Evolutionary conservation across 164 flowering plant genomes (phyloP).

Genomic region (Houttuynia cordata): DNA sequence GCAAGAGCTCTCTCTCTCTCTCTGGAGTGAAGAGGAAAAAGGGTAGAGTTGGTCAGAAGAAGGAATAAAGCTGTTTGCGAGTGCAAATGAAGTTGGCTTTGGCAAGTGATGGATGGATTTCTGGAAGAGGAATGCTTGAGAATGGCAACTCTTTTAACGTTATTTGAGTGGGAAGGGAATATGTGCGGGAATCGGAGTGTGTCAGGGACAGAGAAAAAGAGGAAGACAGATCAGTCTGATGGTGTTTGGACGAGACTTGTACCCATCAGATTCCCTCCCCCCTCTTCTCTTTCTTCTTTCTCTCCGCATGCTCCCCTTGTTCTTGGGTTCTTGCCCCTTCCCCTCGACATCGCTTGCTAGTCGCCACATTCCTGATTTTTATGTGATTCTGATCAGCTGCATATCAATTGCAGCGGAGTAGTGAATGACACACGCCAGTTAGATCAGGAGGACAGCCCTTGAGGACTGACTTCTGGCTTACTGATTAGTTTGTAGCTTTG

Average conservation of each 20-base stretch:
- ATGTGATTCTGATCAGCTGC: too few relatives aligned
- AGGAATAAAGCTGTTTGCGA: background rate
- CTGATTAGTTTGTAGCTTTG: too few relatives aligned
- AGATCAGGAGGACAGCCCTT: too few relatives aligned
- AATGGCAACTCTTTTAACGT: constrained; percentile 6
- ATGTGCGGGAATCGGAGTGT: constrained; percentile 10
- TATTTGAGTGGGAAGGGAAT: constrained; percentile 8
- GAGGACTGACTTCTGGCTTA: too few relatives aligned
- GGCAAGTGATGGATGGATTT: too few relatives aligned
- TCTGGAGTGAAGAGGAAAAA: background rate
- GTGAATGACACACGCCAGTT: too few relatives aligned
- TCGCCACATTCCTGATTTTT: background rate
- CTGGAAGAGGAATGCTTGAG: background rate
- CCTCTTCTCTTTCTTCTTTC: too few relatives aligned
- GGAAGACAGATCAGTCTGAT: background rate
- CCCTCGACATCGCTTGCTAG: background rate
- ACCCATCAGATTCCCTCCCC: constrained; percentile 9
- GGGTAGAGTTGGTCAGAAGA: too few relatives aligned
- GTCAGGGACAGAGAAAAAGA: constrained; percentile 3
- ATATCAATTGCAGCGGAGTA: too few relatives aligned
- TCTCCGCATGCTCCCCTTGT: background rate
- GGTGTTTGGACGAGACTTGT: constrained; percentile 10
- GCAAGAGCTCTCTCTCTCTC: background rate
- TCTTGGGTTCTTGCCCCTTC: background rate
- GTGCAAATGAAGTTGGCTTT: background rate